Base-by-base conservation (phyloP, 495 filamentous ascomycete genomes). In the Xylaria palmicola region DNA sequence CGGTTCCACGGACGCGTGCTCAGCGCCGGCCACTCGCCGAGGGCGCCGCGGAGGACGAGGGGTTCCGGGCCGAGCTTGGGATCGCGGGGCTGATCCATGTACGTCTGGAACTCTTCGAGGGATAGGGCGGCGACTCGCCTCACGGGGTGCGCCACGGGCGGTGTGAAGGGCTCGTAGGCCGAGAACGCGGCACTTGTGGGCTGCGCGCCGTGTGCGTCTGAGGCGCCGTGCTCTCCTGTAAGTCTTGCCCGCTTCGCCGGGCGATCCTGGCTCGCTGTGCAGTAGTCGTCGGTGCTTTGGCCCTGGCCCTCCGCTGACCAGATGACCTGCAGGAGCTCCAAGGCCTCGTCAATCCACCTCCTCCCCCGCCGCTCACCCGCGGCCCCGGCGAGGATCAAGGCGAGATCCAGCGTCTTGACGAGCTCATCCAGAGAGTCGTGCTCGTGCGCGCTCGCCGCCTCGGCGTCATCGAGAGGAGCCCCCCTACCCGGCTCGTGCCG, bases 21-120 rank as follows among this genome's bases (percentile, higher is more conserved):
- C n/a, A 88, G 65, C 0, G 93, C 93, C 0, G 92, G 93, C 94
- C 94, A 98, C 66, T 88, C 74, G 0, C 76, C 67, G 1, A 91
- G 68, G 4, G 84, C 72, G 32, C 80, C 80, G 0, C 82, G 84
- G 29, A 98, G 86, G 27, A 97, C 82, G 3, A 96, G 66, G 2
- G 94, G 94, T 2, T 69, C 60, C 0, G 81, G 78, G 19, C 76
- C 75, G 15, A 65, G 24, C 6, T 48, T 62, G 4, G 56, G 37
- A 56, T 67, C 57, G 6, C 13, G 20, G 20, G 61, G 43, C 26
- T 53, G 44, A 60, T 68, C 65, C 53, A 96, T 80, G 64, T 91
- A 83, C 4, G 73, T 60, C 56, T 93, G 81, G 68, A 97, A 94
- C 0, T 65, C 67, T 20, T 84, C 81, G 26, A 94, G 76, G 4